These are phyloP conservation scores for Pseudozyma hubeiensis DNA, from an alignment of 1,284 basidiomycete genomes.

Conservation along the genomic window DNA sequence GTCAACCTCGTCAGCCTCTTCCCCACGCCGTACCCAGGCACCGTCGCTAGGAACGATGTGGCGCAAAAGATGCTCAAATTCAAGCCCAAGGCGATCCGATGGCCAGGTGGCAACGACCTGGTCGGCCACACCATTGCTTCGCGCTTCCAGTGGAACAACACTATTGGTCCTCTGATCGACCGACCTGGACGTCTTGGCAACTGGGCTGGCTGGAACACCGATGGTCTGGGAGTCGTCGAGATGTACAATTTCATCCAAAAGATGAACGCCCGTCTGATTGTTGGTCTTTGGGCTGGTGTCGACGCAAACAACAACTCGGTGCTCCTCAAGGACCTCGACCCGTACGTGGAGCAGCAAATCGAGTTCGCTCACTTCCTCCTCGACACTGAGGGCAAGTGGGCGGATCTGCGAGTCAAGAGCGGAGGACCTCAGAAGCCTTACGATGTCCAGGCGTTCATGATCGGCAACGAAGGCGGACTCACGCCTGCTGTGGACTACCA, in stretches of 20 bases:
- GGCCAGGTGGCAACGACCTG: slow-evolving; percentile 76
- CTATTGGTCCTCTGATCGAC: slow-evolving; percentile 72
- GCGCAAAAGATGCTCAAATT: slow-evolving; percentile 76
- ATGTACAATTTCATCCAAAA: slow-evolving; percentile 78
- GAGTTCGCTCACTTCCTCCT: slow-evolving; percentile 52
- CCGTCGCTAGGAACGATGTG: slow-evolving; percentile 71
- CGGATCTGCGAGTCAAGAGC: slow-evolving; percentile 36
- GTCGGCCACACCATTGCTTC: slow-evolving; percentile 71
- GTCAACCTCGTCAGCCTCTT: slow-evolving; percentile 54
- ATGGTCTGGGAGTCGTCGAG: slow-evolving; percentile 74
- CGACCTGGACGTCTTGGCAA: slow-evolving; percentile 72
- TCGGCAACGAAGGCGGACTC: slow-evolving; percentile 72
- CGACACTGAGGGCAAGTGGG: slow-evolving; percentile 37
- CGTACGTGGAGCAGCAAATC: slow-evolving; percentile 73
- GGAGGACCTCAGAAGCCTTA: slow-evolving; percentile 72
- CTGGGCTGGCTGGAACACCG: slow-evolving; percentile 73
- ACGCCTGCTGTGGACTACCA: slow-evolving; percentile 69
- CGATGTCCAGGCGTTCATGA: slow-evolving; percentile 75
- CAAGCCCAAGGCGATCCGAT: slow-evolving; percentile 76
- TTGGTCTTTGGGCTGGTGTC: slow-evolving; percentile 77
- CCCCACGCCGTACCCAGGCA: slow-evolving; percentile 45
- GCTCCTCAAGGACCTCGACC: slow-evolving; percentile 73
- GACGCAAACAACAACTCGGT: slow-evolving; percentile 67
- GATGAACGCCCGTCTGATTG: slow-evolving; percentile 72
- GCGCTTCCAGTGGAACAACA: slow-evolving; percentile 79